Percentiles rank a stretch among this genome's conserved stretches.
These are phyloP conservation scores for Solanum sejunctum DNA, from an alignment of 257 asterid species.

Conservation along the genomic window DNA sequence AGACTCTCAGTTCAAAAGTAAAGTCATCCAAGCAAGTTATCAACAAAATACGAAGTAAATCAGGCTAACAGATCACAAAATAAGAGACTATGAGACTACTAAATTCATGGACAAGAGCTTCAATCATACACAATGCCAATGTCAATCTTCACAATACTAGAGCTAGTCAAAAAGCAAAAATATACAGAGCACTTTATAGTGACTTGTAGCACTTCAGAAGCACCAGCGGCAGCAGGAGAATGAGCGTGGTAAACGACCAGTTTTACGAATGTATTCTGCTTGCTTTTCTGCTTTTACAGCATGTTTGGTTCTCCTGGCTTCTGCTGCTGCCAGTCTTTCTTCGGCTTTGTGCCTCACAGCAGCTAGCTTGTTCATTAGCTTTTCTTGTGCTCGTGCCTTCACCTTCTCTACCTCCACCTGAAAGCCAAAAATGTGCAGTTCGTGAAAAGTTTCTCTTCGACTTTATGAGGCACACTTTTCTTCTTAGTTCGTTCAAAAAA, in stretches of 20 bases:
- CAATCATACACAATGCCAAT: not conserved
- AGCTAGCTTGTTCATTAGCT: constrained; percentile 25
- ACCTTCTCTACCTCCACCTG: constrained; percentile 28
- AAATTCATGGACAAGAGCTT: not conserved
- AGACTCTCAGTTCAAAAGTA: not conserved
- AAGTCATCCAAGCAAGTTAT: not conserved
- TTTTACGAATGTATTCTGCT: constrained; percentile 24
- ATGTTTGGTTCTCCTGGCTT: constrained; percentile 8
- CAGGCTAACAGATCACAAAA: not conserved
- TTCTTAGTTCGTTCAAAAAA: not conserved
- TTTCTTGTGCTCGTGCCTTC: constrained; percentile 19
- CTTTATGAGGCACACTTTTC: not conserved
- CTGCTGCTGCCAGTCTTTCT: constrained; percentile 12
- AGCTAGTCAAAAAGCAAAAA: not conserved
- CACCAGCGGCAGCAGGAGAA: constrained; percentile 21
- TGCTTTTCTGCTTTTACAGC: constrained; percentile 18
- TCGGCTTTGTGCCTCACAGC: constrained; percentile 21
- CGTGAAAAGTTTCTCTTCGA: not conserved
- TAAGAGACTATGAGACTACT: not conserved
- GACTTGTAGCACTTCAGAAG: not conserved
- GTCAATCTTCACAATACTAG: not conserved
- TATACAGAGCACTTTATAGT: not conserved
- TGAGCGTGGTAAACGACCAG: constrained; percentile 19
- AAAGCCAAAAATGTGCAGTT: not conserved
- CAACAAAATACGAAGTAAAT: not conserved